Percentiles rank a stretch among this genome's conserved stretches.
Evolutionary conservation across 164 flowering plant genomes (phyloP).

Genomic region (Pachysandra terminalis): DNA sequence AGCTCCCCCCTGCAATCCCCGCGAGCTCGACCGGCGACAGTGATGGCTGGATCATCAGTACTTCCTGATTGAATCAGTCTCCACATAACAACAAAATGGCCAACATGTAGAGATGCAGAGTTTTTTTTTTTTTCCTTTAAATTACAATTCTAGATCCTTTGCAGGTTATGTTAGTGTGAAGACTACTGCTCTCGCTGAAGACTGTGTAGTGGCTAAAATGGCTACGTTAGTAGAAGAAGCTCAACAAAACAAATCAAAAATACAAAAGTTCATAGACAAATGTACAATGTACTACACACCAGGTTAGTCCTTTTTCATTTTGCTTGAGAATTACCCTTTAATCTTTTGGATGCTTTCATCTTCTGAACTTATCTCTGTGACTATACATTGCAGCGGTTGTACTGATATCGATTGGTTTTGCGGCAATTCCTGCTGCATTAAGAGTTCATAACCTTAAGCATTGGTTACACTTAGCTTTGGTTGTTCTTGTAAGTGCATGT

Average conservation of each 20-base stretch:
- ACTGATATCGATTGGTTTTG: conserved; percentile 45
- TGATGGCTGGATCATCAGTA: no score
- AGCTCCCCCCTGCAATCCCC: no score
- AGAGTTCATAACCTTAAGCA: conserved; percentile 35
- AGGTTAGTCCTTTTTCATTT: conserved; percentile 33
- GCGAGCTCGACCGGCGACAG: no score
- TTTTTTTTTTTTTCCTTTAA: neutral
- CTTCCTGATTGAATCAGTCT: no score
- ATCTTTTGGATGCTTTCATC: no score
- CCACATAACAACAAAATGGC: no score
- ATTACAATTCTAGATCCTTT: neutral
- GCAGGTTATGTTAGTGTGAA: conserved; percentile 73
- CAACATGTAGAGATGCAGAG: neutral
- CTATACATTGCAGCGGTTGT: conserved; percentile 52
- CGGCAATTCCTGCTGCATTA: conserved; percentile 54
- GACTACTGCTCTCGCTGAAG: conserved; percentile 77
- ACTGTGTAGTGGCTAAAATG: conserved; percentile 87
- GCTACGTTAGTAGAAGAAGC: conserved; percentile 95
- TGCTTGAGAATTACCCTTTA: neutral
- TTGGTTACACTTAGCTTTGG: conserved; percentile 76
- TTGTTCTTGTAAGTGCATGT: conserved; percentile 85
- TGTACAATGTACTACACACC: conserved; percentile 85
- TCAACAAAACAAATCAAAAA: conserved; percentile 62
- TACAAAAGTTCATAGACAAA: conserved; percentile 71
- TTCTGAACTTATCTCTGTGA: neutral